phyloP scores from a whole-genome alignment of 2,329 filamentous ascomycete genomes.

The Drechmeria coniospora region DNA sequence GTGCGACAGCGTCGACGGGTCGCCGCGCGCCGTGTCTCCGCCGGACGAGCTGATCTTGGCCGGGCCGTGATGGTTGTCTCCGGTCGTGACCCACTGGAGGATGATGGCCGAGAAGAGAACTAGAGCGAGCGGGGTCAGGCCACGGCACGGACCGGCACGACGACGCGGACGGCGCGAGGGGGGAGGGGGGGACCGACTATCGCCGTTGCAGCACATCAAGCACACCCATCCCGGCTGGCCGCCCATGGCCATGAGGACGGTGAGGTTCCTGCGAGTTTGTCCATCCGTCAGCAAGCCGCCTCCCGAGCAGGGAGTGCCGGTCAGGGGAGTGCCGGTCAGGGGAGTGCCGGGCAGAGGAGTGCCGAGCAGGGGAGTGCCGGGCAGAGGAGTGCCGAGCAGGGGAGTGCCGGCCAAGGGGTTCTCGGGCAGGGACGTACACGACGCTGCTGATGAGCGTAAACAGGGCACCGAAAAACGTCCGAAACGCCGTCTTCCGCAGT shows the following conservation, averaged over 20 bases:
- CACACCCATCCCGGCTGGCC: slow-evolving; percentile 52
- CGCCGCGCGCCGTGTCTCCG: slow-evolving; percentile 5
- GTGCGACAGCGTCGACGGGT: slow-evolving; percentile 4
- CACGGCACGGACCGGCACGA: not conserved
- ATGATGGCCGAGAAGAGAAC: slow-evolving; percentile 45
- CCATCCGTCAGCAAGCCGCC: not conserved
- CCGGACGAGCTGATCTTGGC: slow-evolving; percentile 7
- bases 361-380: no score
- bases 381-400: not conserved
- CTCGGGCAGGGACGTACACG: slow-evolving; percentile 23
- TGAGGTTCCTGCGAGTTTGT: slow-evolving; percentile 32
- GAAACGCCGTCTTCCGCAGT: slow-evolving; percentile 35
- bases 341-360: not conserved
- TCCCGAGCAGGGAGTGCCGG: no score
- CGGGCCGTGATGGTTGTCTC: slow-evolving; percentile 24
- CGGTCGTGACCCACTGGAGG: slow-evolving; percentile 44
- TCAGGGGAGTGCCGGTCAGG: not conserved
- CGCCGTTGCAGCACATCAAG: slow-evolving; percentile 48
- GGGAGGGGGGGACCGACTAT: slow-evolving; percentile 22
- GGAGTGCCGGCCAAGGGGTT: not conserved
- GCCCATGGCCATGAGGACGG: slow-evolving; percentile 39
- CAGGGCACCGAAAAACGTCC: slow-evolving; percentile 43
- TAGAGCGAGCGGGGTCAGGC: slow-evolving; percentile 9
- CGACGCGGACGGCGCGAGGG: no score
- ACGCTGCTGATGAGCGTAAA: slow-evolving; percentile 43